Conservation (phyloP, 78 protist genomes). For the Capsaspora owczarzaki region DNA sequence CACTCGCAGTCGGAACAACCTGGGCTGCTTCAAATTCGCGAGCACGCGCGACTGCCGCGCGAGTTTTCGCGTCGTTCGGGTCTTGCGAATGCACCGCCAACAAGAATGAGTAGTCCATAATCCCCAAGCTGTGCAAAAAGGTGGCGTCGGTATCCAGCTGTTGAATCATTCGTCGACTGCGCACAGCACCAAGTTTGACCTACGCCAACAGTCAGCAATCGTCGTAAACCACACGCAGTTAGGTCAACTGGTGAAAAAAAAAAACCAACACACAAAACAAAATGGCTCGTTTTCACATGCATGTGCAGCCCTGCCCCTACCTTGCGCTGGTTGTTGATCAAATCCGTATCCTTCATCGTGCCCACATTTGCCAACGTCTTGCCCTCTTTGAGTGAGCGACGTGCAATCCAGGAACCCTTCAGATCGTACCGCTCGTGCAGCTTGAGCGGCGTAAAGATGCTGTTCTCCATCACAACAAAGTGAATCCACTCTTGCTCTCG, state of each 20-base stretch:
- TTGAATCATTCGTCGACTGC: conserved; percentile 5
- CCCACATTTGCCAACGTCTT: background rate
- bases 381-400: background rate
- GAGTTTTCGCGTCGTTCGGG: background rate
- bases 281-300: too few species aligned
- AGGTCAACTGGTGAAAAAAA: too few species aligned
- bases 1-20: background rate
- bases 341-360: background rate
- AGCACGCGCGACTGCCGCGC: background rate
- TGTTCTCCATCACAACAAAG: background rate
- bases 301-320: too few species aligned
- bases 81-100: conserved; percentile 25
- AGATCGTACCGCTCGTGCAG: background rate
- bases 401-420: background rate
- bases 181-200: background rate
- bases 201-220: too few species aligned
- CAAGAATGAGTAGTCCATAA: conserved; percentile 66
- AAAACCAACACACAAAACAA: too few species aligned
- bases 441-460: background rate
- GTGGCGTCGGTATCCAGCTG: conserved; percentile 34
- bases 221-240: too few species aligned
- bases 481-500: background rate
- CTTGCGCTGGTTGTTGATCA: too few species aligned
- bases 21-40: background rate
- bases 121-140: conserved; percentile 16